phyloP scores from a whole-genome alignment of 306 rosid species.

The Macrotyloma uniflorum region DNA sequence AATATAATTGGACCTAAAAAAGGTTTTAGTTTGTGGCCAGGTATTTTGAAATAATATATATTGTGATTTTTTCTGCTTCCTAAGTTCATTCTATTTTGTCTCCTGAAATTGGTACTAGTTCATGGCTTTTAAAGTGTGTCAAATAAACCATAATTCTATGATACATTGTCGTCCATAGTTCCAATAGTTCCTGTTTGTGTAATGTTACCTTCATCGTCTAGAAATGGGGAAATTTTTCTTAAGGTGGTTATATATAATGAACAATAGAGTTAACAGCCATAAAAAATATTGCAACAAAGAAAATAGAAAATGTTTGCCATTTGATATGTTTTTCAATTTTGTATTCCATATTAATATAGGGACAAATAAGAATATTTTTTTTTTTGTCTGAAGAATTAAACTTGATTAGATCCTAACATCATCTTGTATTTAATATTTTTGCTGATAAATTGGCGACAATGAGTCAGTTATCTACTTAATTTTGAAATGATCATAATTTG shows the following conservation, averaged over 20 bases:
- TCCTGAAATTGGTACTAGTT: conserved; percentile 3
- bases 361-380: conserved; percentile 15
- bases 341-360: not conserved
- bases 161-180: not conserved
- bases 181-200: not conserved
- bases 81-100: conserved; percentile 10
- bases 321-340: not conserved
- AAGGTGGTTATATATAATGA: conserved; percentile 18
- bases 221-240: not conserved
- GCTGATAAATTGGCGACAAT: conserved; percentile 8
- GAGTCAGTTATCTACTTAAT: conserved; percentile 26
- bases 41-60: conserved; percentile 46
- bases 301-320: not conserved
- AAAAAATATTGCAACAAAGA: conserved; percentile 15
- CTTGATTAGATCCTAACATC: not conserved
- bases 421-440: not conserved
- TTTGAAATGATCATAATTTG: conserved; percentile 9
- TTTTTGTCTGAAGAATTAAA: conserved; percentile 33
- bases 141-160: conserved; percentile 13
- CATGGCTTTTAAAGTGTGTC: not conserved
- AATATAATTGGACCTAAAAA: conserved; percentile 59
- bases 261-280: conserved; percentile 7
- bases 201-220: conserved; percentile 6
- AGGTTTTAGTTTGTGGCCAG: conserved; percentile 59
- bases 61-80: conserved; percentile 34